A percentile compares a stretch with the other conserved stretches of the same genome.
These are phyloP conservation scores for Botrytis deweyae DNA, from an alignment of 2,329 filamentous ascomycete genomes.

Conservation along the genomic window DNA sequence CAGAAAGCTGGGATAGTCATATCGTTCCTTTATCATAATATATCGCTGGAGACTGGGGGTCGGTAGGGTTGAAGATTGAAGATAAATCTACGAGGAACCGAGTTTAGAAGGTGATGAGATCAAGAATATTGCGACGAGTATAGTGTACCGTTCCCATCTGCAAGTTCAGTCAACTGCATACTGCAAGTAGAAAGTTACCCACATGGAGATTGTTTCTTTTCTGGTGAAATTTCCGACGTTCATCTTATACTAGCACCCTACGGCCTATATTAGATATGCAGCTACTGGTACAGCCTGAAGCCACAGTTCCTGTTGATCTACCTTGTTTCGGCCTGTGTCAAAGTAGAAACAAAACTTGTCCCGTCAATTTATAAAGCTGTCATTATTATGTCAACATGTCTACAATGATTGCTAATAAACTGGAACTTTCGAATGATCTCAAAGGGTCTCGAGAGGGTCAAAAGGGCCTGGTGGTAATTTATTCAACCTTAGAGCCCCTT, in stretches of 20 bases:
- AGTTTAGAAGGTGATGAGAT: not conserved
- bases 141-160: not conserved
- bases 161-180: not conserved
- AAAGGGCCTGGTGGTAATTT: not conserved
- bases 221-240: not conserved
- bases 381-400: not conserved
- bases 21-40: not conserved
- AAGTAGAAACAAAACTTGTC: not conserved
- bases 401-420: not conserved
- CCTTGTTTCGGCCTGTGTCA: not conserved
- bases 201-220: not conserved
- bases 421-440: not conserved
- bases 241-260: not conserved
- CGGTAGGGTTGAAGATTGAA: constrained; percentile 1
- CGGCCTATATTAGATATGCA: not conserved
- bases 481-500: constrained; percentile 1
- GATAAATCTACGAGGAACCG: not conserved
- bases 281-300: not conserved
- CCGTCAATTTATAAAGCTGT: not conserved
- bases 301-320: not conserved
- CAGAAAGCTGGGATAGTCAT: not conserved
- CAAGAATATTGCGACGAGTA: not conserved
- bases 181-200: not conserved
- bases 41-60: not conserved
- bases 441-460: too few relatives aligned